These are phyloP conservation scores for Cyclotella sp. DNA, from an alignment of 108 stramenopile species.

Conservation along the genomic window DNA sequence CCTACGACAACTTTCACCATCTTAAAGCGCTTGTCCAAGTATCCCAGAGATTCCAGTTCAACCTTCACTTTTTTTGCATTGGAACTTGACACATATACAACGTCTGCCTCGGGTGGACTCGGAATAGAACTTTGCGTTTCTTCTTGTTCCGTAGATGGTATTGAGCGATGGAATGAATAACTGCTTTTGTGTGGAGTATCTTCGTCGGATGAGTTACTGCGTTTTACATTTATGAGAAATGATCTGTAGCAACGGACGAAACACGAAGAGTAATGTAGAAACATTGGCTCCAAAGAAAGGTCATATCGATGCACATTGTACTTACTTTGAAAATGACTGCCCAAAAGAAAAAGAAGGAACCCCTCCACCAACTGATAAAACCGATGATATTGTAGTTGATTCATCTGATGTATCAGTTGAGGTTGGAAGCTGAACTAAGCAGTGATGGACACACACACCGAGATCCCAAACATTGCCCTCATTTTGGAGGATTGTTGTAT, in stretches of 20 bases:
- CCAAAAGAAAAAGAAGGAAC: slow-evolving; percentile 87
- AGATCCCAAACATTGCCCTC: slow-evolving; percentile 46
- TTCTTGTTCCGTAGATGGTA: background rate
- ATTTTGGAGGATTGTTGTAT: background rate
- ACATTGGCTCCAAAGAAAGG: background rate
- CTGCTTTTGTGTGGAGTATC: background rate
- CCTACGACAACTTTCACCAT: slow-evolving; percentile 52
- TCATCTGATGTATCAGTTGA: background rate
- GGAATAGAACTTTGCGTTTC: background rate
- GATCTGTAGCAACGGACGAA: slow-evolving; percentile 2
- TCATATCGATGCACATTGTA: background rate
- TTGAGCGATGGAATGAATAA: background rate
- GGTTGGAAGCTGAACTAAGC: slow-evolving; percentile 38
- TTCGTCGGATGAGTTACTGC: background rate
- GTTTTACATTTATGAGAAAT: slow-evolving; percentile 12
- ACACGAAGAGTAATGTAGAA: background rate
- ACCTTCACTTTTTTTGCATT: slow-evolving; percentile 70
- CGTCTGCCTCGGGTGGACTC: slow-evolving; percentile 33
- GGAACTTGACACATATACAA: slow-evolving; percentile 61
- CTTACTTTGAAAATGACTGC: slow-evolving; percentile 66
- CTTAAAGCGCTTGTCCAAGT: slow-evolving; percentile 71
- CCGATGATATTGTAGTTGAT: slow-evolving; percentile 18
- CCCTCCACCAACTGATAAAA: slow-evolving; percentile 70
- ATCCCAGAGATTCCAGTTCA: slow-evolving; percentile 50
- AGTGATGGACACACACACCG: slow-evolving; percentile 67